A percentile compares a stretch with the other conserved stretches of the same genome.
These are phyloP conservation scores for Herpetospermum pedunculosum DNA, from an alignment of 306 rosid species.

Conservation along the genomic window DNA sequence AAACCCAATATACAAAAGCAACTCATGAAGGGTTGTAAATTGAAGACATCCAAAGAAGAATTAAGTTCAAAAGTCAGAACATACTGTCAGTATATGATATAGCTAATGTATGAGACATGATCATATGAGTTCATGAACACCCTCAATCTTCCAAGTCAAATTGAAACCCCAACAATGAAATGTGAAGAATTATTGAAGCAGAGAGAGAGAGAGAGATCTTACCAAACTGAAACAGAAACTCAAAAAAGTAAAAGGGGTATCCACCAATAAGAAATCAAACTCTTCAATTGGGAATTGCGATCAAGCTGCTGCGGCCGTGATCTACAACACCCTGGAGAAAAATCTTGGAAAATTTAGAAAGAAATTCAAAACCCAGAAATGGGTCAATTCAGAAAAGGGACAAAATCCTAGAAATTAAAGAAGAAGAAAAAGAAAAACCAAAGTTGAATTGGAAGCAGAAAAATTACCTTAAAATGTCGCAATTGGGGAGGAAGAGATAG, in stretches of 20 bases:
- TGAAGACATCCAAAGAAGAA: neutral
- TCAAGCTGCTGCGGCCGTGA: neutral
- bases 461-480: neutral
- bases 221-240: neutral
- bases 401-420: neutral
- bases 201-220: neutral
- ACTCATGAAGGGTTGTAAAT: neutral
- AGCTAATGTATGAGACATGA: neutral
- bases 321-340: slow-evolving; percentile 10
- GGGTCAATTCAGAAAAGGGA: neutral
- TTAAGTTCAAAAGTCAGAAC: neutral
- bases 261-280: neutral
- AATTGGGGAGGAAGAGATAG: slow-evolving; percentile 7
- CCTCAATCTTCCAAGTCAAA: slow-evolving; percentile 4
- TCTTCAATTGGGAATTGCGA: neutral
- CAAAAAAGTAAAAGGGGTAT: neutral
- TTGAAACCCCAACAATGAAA: neutral
- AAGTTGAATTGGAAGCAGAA: neutral
- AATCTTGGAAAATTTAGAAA: neutral
- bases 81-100: neutral
- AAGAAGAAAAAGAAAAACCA: no score
- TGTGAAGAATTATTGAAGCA: neutral
- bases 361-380: neutral
- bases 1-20: neutral
- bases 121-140: neutral